These are phyloP conservation scores for Auricularia auricula-judae DNA, from an alignment of 768 basidiomycete species.

Conservation along the genomic window DNA sequence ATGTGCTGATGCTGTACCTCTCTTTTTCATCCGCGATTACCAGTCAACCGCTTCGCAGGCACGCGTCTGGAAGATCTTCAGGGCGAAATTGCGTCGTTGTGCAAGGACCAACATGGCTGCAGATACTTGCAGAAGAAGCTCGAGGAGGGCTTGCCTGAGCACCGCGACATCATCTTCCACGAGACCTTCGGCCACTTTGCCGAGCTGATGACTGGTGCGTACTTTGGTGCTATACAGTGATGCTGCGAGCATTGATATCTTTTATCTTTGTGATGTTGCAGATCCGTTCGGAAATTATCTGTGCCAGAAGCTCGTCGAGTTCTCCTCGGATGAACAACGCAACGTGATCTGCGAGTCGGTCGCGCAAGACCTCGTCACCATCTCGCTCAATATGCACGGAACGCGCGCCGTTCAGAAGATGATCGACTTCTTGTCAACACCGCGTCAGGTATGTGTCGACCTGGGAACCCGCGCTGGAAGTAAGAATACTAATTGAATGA, in stretches of 20 bases:
- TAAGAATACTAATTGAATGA: constrained; percentile 45
- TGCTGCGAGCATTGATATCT: constrained; percentile 2
- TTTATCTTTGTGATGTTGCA: constrained; percentile 17
- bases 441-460: constrained; percentile 67
- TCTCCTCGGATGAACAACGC: constrained; percentile 93
- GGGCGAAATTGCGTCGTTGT: constrained; percentile 86
- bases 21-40: background rate
- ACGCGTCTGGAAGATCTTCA: constrained; percentile 91
- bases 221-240: background rate
- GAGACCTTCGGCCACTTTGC: constrained; percentile 97
- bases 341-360: constrained; percentile 96
- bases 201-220: constrained; percentile 90
- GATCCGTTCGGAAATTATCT: constrained; percentile 99
- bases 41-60: constrained; percentile 95
- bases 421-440: constrained; percentile 97
- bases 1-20: background rate
- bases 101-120: constrained; percentile 99
- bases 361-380: constrained; percentile 92
- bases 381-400: constrained; percentile 99
- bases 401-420: constrained; percentile 99
- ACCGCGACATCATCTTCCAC: constrained; percentile 98
- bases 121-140: constrained; percentile 98
- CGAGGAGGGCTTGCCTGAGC: constrained; percentile 89
- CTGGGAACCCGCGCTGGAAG: constrained; percentile 7
- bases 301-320: constrained; percentile 95